Conservation (phyloP, 805 yeast genomes). For the Saccharomycopsis sp. region DNA sequence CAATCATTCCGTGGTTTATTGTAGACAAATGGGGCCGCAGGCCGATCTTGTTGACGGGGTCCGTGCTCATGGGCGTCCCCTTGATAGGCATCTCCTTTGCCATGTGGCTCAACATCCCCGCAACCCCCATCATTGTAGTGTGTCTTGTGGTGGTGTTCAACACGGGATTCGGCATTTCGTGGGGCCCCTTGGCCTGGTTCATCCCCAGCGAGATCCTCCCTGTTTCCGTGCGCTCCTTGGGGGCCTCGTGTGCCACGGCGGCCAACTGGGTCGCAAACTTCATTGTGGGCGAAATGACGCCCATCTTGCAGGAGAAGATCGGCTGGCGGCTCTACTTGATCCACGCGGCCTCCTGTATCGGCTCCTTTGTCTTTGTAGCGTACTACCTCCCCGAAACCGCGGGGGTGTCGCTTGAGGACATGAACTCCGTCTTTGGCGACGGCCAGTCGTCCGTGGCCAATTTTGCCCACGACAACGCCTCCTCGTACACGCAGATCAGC, state of each 20-base stretch:
- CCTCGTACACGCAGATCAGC: constrained; percentile 22
- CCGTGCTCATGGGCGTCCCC: constrained; percentile 71
- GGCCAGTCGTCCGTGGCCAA: constrained; percentile 31
- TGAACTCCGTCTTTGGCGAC: constrained; percentile 86
- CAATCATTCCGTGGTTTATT: constrained; percentile 85
- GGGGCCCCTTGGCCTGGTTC: constrained; percentile 95
- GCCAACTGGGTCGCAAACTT: constrained; percentile 92
- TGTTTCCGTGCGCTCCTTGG: constrained; percentile 75
- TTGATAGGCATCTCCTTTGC: constrained; percentile 59
- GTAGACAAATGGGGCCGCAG: constrained; percentile 91
- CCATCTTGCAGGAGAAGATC: constrained; percentile 69
- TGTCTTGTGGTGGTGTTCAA: constrained; percentile 70
- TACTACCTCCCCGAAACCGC: constrained; percentile 82
- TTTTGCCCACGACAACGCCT: constrained; percentile 24
- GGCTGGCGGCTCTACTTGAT: constrained; percentile 76
- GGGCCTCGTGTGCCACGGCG: constrained; percentile 86
- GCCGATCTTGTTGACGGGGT: constrained; percentile 74
- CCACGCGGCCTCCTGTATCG: constrained; percentile 70
- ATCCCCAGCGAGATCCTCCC: constrained; percentile 85
- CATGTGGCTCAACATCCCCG: constrained; percentile 39
- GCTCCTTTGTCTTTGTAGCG: constrained; percentile 68
- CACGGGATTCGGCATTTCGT: constrained; percentile 72
- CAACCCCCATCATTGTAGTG: constrained; percentile 69
- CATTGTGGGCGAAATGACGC: constrained; percentile 88
- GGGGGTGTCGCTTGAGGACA: constrained; percentile 82